phyloP scores from a whole-genome alignment of 805 yeast species.

The Yarrowia sp. region DNA sequence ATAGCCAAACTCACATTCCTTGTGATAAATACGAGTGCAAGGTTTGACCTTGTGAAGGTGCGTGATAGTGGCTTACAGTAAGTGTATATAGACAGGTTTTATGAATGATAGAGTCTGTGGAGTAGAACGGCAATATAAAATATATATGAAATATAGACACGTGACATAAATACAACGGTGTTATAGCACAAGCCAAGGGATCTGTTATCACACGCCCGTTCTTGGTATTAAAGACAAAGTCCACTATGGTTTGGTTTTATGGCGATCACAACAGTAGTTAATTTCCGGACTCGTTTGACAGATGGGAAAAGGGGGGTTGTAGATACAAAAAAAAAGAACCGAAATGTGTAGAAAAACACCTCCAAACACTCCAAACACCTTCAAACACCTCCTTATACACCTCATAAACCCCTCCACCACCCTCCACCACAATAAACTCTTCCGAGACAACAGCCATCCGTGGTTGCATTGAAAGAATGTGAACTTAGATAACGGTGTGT shows the following conservation, averaged over 20 bases:
- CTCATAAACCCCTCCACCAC: no score
- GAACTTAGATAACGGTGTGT: conserved; percentile 4
- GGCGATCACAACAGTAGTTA: neutral
- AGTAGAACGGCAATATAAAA: no score
- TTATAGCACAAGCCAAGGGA: no score
- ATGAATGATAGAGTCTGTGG: no score
- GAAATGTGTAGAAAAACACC: no score
- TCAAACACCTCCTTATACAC: no score
- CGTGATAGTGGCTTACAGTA: neutral
- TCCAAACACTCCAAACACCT: no score
- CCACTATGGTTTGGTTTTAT: neutral
- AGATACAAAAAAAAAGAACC: no score
- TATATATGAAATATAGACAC: no score
- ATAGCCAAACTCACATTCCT: neutral
- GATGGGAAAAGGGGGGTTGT: no score
- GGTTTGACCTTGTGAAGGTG: neutral
- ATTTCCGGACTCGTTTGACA: neutral
- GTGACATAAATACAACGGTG: no score
- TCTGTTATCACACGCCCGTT: no score
- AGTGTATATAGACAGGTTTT: neutral
- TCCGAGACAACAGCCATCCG: neutral
- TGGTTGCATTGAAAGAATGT: conserved; percentile 14
- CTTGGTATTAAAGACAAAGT: neutral
- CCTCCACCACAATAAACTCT: neutral
- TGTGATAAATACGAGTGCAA: neutral